phyloP scores from a whole-genome alignment of 768 basidiomycete species.

The Tylopilus felleus region DNA sequence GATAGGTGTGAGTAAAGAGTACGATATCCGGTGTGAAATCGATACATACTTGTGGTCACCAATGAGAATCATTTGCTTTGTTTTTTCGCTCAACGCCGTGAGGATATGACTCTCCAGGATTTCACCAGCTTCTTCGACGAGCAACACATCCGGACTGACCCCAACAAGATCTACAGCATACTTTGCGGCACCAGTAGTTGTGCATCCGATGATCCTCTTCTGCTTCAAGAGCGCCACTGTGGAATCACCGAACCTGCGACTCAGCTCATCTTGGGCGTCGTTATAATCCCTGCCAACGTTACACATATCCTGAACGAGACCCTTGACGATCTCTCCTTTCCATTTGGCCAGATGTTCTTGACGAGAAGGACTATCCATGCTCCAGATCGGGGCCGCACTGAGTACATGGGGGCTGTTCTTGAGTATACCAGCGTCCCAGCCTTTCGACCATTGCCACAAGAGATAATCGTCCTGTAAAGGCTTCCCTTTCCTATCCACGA shows the following conservation, averaged over 20 bases:
- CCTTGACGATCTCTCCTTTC: conserved; percentile 35
- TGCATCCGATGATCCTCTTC: conserved; percentile 65
- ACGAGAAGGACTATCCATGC: conserved; percentile 32
- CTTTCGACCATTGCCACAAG: conserved; percentile 44
- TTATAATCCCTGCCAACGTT: conserved; percentile 41
- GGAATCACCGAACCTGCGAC: conserved; percentile 35
- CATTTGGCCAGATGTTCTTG: conserved; percentile 30
- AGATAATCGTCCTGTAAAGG: conserved; percentile 40
- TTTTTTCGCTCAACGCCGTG: conserved; percentile 49
- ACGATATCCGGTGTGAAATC: neutral
- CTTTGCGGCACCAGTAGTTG: conserved; percentile 69
- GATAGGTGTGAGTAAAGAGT: neutral
- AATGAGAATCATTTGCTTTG: conserved; percentile 60
- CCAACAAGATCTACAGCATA: conserved; percentile 47
- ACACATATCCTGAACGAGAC: conserved; percentile 35
- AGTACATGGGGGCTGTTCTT: conserved; percentile 22
- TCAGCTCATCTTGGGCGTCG: conserved; percentile 33
- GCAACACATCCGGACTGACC: conserved; percentile 47
- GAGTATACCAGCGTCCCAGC: conserved; percentile 45
- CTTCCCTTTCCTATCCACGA: conserved; percentile 40
- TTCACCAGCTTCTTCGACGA: conserved; percentile 75
- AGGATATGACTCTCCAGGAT: conserved; percentile 68
- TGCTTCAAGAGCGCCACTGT: conserved; percentile 35
- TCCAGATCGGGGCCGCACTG: conserved; percentile 35
- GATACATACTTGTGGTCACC: conserved; percentile 64